A percentile compares a stretch with the other conserved stretches of the same genome.
phyloP scores from a whole-genome alignment of 345 rosid genomes.

The Geranium brycei region DNA sequence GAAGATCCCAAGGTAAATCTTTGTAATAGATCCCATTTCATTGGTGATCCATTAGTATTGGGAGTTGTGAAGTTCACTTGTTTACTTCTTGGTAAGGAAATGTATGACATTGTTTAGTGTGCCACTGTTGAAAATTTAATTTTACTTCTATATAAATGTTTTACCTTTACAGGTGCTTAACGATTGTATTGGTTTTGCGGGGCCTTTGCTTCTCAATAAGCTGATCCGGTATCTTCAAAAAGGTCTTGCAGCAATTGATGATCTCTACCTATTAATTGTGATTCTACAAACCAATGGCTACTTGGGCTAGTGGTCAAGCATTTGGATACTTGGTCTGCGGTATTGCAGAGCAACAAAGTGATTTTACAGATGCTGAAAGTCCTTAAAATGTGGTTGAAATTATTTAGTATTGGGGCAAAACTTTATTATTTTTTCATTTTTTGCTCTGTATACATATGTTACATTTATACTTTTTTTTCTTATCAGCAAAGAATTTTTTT shows the following conservation, averaged over 20 bases:
- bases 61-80: no score
- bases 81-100: not conserved
- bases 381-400: not conserved
- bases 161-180: conserved; percentile 47
- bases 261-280: not conserved
- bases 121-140: not conserved
- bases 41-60: no score
- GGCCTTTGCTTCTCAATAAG: conserved; percentile 74
- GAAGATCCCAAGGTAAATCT: no score
- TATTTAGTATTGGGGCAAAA: not conserved
- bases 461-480: not conserved
- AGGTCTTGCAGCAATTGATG: conserved; percentile 31
- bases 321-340: no score
- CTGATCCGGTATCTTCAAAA: conserved; percentile 68
- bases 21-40: no score
- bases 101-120: not conserved
- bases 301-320: no score
- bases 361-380: not conserved
- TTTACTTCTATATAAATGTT: not conserved
- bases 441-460: not conserved
- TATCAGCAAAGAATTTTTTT: no score
- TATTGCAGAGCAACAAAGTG: no score
- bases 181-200: conserved; percentile 70
- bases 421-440: not conserved
- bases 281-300: not conserved